Percentiles rank a stretch among this genome's conserved stretches.
Conservation (phyloP, 2,329 filamentous ascomycete genomes). For the Metarhizium anisopliae region DNA sequence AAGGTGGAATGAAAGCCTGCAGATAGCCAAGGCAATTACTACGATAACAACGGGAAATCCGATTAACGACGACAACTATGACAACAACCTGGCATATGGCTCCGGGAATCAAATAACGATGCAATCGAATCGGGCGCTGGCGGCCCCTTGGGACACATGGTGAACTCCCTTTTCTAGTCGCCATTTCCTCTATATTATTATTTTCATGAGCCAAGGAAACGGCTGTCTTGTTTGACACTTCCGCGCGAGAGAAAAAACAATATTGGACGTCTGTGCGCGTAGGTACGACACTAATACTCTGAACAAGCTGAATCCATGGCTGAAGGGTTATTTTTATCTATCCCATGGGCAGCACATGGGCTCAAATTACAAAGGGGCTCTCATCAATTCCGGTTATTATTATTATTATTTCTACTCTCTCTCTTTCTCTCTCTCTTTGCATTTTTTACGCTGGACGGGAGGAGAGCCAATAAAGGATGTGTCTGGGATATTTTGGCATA, state of each 20-base stretch:
- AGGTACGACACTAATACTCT: neutral
- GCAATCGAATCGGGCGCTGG: slow-evolving; percentile 1
- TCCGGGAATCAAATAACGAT: neutral
- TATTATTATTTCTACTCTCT: neutral
- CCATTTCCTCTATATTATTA: neutral
- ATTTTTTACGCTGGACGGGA: neutral
- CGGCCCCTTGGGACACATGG: neutral
- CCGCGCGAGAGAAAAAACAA: neutral
- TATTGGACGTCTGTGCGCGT: neutral
- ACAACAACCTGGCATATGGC: slow-evolving; percentile 1
- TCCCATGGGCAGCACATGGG: neutral
- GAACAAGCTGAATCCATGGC: neutral
- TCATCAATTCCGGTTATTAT: neutral
- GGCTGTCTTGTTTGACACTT: neutral
- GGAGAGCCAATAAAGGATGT: neutral
- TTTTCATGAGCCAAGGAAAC: neutral
- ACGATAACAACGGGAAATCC: slow-evolving; percentile 1
- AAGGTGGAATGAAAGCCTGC: slow-evolving; percentile 42
- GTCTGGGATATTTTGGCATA: neutral
- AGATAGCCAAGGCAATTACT: neutral
- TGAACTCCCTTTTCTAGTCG: neutral
- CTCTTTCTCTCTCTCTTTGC: neutral
- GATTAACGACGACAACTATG: slow-evolving; percentile 6
- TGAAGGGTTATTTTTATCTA: neutral
- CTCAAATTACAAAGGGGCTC: neutral